These are phyloP conservation scores for Catharanthus roseus DNA, from an alignment of 257 asterid genomes.

Conservation along the genomic window DNA sequence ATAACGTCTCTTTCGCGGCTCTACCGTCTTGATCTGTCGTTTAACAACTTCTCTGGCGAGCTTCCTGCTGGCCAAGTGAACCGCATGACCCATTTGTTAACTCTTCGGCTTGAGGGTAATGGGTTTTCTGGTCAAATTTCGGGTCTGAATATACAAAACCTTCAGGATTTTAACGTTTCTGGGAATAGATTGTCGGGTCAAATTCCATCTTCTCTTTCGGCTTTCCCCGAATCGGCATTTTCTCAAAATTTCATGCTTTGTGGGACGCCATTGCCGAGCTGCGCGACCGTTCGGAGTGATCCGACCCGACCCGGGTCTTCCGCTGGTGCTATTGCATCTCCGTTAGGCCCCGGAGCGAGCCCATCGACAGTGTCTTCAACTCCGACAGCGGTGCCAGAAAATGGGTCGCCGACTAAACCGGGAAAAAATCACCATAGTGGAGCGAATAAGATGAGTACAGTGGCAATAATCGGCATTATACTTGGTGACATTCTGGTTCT, in stretches of 20 bases:
- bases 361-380: conserved; percentile 42
- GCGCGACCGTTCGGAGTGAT: conserved; percentile 28
- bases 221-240: conserved; percentile 52
- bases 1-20: conserved; percentile 35
- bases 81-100: conserved; percentile 46
- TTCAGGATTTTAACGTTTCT: conserved; percentile 78
- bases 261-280: conserved; percentile 58
- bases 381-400: conserved; percentile 45
- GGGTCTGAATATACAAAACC: conserved; percentile 32
- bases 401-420: conserved; percentile 25
- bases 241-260: conserved; percentile 39
- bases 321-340: conserved; percentile 46
- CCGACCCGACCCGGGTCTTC: conserved; percentile 39
- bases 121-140: conserved; percentile 50
- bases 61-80: conserved; percentile 36
- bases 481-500: conserved; percentile 60
- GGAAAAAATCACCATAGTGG: conserved; percentile 14
- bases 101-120: conserved; percentile 62
- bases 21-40: conserved; percentile 75
- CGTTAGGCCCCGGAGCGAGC: conserved; percentile 30
- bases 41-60: conserved; percentile 54
- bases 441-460: conserved; percentile 39
- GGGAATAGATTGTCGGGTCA: conserved; percentile 45
- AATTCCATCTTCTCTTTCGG: conserved; percentile 54
- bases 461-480: conserved; percentile 57